Percentiles rank a stretch among this genome's conserved stretches.
These are phyloP conservation scores for Sistotremastrum niveocremeum DNA, from an alignment of 768 basidiomycete genomes.

Conservation along the genomic window DNA sequence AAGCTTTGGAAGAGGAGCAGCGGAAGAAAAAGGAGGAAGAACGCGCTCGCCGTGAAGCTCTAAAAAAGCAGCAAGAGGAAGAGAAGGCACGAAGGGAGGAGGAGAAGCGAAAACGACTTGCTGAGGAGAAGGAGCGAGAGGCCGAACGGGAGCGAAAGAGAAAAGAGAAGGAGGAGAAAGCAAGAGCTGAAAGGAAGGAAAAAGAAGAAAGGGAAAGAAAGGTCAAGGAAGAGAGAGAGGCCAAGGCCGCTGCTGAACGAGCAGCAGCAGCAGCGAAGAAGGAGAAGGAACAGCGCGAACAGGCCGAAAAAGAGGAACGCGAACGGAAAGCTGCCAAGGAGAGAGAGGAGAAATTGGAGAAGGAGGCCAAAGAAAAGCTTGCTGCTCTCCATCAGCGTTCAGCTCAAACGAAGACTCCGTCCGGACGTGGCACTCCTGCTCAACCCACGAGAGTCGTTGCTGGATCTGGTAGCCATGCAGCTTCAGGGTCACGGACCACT, in stretches of 20 bases:
- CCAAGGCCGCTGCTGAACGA: constrained; percentile 35
- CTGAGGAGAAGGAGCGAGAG: constrained; percentile 72
- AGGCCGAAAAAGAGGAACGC: constrained; percentile 51
- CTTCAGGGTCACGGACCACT: neutral
- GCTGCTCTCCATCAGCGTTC: constrained; percentile 1
- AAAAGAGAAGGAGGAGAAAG: constrained; percentile 60
- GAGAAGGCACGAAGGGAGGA: constrained; percentile 76
- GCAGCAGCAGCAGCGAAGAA: constrained; percentile 19
- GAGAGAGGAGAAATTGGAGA: constrained; percentile 28
- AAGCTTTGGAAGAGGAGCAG: constrained; percentile 66
- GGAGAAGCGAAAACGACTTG: constrained; percentile 59
- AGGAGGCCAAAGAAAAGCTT: constrained; percentile 13
- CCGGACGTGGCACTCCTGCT: constrained; percentile 1
- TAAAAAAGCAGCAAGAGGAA: constrained; percentile 67
- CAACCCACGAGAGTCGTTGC: neutral
- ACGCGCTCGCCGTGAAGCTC: constrained; percentile 59
- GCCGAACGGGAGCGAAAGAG: constrained; percentile 62
- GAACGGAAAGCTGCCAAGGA: constrained; percentile 53
- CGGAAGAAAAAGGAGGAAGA: constrained; percentile 82
- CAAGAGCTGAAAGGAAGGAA: constrained; percentile 33
- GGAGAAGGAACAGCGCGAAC: constrained; percentile 25
- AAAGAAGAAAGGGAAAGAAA: constrained; percentile 55
- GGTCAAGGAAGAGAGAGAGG: constrained; percentile 51
- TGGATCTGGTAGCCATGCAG: neutral
- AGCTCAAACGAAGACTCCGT: neutral